Base-by-base conservation (phyloP, 306 rosid genomes). In the Astragalus membranaceus region DNA sequence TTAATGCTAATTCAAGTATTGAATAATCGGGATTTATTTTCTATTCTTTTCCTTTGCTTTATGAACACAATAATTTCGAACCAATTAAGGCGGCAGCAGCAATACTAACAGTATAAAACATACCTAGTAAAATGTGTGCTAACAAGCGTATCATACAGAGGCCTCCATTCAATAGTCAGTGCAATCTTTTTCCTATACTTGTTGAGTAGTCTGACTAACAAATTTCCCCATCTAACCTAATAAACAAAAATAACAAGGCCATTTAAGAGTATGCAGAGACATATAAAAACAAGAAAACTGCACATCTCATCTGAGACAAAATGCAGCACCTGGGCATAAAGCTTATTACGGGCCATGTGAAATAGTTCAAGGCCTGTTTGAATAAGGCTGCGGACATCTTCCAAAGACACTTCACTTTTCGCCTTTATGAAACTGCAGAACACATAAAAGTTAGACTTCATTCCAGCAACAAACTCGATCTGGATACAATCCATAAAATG, bases 141-240 rank as follows among this genome's bases (percentile, higher is more conserved):
- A 52, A 86, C 65, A 79, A 94, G 78, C 7, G 96, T 94, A 67
- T 91, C 96, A 39, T 91, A 94, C 79, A 94, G 74, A 12, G 92
- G 88, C 79, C 91, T 91, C 99, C 99, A 94, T 58, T 82, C 81
- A 71, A 94, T 76, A 74, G 78, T 75, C 81, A 91, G 72, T 26
- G 88, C 67, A 80, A 94, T 73, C 83, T 84, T 89, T 85, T 94
- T 94, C 70, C 89, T 80, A 72, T 87, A 89, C 83, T 85, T 91
- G 78, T 91, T 89, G 70, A 94, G 91, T 68, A 94, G 58, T 56
- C 86, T 88, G 80, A 94, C 92, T 67, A 94, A 72, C 29, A 88
- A 44, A 84, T 94, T 94, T 74, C 99, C 99, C 99, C 99, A 94
- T 69, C 97, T 94, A 81, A 94, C 97, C 99, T 94, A 89, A 79